phyloP scores from a whole-genome alignment of 352 stramenopile genomes.

The Phytophthora colocasiae region DNA sequence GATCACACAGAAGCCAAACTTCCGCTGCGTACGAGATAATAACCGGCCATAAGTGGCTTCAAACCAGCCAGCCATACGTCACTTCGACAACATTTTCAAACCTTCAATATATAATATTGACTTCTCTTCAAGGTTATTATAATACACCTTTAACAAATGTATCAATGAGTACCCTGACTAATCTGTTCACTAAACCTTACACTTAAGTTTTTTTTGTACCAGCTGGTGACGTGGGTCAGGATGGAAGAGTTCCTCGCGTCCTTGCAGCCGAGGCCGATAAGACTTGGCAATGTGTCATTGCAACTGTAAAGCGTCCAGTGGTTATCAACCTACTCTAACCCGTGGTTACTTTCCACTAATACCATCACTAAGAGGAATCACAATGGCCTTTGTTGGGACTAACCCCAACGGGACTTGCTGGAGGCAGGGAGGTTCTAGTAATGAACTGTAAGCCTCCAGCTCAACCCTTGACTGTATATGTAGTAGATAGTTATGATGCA shows the following conservation, averaged over 20 bases:
- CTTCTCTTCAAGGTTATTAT: not conserved
- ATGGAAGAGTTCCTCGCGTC: conserved; percentile 18
- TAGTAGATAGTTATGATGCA: no score
- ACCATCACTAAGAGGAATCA: not conserved
- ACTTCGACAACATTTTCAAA: not conserved
- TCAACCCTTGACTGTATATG: not conserved
- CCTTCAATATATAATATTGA: conserved; percentile 8
- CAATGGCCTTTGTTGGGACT: not conserved
- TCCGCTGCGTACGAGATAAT: not conserved
- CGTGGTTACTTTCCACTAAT: conserved; percentile 2
- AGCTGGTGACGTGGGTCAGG: conserved; percentile 1
- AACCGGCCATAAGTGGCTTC: conserved; percentile 16
- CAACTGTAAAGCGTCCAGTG: not conserved
- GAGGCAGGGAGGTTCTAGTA: not conserved
- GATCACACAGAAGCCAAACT: not conserved
- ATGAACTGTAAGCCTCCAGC: not conserved
- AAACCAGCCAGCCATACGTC: not conserved
- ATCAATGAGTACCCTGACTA: not conserved
- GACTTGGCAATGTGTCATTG: conserved; percentile 2
- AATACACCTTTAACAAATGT: no score
- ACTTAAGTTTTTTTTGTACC: not conserved
- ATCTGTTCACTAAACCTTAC: not conserved
- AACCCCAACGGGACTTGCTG: conserved; percentile 1
- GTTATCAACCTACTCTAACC: not conserved
- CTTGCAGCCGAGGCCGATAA: conserved; percentile 24